A percentile compares a stretch with the other conserved stretches of the same genome.
These are phyloP conservation scores for Solanum appendiculatum DNA, from an alignment of 257 asterid genomes.

Conservation along the genomic window DNA sequence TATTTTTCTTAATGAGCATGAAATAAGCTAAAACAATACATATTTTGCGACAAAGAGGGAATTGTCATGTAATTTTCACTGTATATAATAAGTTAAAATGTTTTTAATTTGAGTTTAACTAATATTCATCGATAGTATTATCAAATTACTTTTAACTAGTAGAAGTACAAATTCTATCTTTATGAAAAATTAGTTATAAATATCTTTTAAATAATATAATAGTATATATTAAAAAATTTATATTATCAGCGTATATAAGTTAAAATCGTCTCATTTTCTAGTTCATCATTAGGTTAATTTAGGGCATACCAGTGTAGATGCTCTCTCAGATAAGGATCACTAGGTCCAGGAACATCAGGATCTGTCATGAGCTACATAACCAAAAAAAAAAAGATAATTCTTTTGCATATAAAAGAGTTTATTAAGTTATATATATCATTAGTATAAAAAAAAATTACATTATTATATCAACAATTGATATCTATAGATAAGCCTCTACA, in stretches of 20 bases:
- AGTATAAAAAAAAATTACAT: neutral
- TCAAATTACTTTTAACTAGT: rapidly evolving
- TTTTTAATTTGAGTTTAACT: neutral
- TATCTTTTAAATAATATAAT: neutral
- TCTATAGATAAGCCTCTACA: neutral
- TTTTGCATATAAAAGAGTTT: neutral
- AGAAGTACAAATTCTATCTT: neutral
- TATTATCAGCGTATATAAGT: neutral
- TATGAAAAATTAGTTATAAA: neutral
- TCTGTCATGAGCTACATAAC: slow-evolving; percentile 64
- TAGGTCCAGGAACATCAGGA: slow-evolving; percentile 92
- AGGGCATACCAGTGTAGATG: slow-evolving; percentile 67
- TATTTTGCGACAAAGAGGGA: neutral
- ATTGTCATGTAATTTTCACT: neutral
- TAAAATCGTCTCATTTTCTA: neutral
- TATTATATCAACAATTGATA: neutral
- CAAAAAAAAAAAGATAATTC: neutral
- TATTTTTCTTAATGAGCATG: no score
- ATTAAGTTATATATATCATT: neutral
- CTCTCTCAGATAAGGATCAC: slow-evolving; percentile 79
- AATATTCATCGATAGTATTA: neutral
- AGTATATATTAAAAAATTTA: neutral
- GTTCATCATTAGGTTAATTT: neutral
- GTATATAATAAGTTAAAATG: neutral
- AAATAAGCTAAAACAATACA: neutral